Evolutionary conservation across 306 rosid genomes (phyloP).

Genomic region (Pyrus communis): DNA sequence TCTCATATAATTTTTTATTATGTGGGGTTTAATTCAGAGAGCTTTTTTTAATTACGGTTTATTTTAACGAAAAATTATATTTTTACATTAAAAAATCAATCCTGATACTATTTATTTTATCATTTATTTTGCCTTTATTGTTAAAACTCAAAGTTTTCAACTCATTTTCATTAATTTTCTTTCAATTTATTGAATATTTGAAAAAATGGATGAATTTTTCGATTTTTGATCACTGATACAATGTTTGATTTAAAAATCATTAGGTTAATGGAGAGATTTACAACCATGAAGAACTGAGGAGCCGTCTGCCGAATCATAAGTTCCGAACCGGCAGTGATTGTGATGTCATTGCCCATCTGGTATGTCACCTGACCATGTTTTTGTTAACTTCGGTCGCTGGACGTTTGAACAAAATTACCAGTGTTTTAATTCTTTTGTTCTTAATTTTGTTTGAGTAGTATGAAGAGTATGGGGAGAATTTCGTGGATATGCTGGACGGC

Average conservation of each 20-base stretch:
- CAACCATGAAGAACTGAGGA: constrained; percentile 85
- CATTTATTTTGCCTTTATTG: too few relatives aligned
- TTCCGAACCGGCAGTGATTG: constrained; percentile 90
- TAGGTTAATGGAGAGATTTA: constrained; percentile 94
- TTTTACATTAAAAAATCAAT: too few relatives aligned
- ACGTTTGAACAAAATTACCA: neutral
- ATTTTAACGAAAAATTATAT: too few relatives aligned
- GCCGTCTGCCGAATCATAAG: constrained; percentile 56
- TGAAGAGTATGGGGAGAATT: constrained; percentile 81
- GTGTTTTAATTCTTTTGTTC: neutral
- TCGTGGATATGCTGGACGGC: constrained; percentile 87
- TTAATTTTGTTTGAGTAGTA: constrained; percentile 36
- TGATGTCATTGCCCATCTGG: constrained; percentile 92
- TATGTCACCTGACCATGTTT: constrained; percentile 13
- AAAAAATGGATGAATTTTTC: neutral
- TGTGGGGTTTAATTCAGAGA: neutral
- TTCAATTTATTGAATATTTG: neutral
- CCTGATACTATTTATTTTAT: accelerated
- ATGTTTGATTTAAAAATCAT: constrained; percentile 8
- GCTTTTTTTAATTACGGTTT: too few relatives aligned
- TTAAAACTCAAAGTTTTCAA: too few relatives aligned
- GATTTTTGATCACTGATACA: neutral
- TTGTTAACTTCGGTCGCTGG: neutral
- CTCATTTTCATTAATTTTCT: too few relatives aligned
- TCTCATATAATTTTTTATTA: neutral